Evolutionary conservation across 768 basidiomycete species (phyloP).

Genomic region (Hysterangium stoloniferum): DNA sequence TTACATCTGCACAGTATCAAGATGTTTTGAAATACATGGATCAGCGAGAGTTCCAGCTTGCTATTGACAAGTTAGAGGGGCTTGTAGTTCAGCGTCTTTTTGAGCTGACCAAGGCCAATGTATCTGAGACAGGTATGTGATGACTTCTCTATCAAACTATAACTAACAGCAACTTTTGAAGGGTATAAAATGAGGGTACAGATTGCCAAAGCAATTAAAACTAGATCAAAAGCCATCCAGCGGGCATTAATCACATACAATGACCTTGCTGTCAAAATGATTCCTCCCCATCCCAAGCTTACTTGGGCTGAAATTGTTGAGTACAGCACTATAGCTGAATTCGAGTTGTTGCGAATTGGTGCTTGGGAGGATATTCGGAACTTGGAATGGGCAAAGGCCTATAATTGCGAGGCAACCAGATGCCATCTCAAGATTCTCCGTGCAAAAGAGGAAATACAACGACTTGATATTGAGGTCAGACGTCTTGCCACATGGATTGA

Average conservation of each 20-base stretch:
- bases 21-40: neutral
- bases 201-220: slow-evolving; percentile 28
- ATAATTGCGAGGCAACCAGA: slow-evolving; percentile 29
- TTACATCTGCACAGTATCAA: slow-evolving; percentile 12
- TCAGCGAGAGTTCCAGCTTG: slow-evolving; percentile 15
- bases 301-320: slow-evolving; percentile 15
- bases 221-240: slow-evolving; percentile 24
- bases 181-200: slow-evolving; percentile 28
- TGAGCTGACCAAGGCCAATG: slow-evolving; percentile 22
- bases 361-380: slow-evolving; percentile 23
- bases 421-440: slow-evolving; percentile 23
- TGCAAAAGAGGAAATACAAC: slow-evolving; percentile 25
- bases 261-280: slow-evolving; percentile 15
- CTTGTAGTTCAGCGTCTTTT: slow-evolving; percentile 25
- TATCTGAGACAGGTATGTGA: slow-evolving; percentile 18
- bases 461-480: slow-evolving; percentile 26
- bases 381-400: slow-evolving; percentile 26
- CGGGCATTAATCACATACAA: slow-evolving; percentile 28
- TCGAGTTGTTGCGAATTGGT: slow-evolving; percentile 16
- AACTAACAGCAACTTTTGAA: slow-evolving; percentile 9
- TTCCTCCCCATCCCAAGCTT: slow-evolving; percentile 14
- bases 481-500: slow-evolving; percentile 21
- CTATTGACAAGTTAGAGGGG: slow-evolving; percentile 23
- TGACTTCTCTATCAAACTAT: neutral
- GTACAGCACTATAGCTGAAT: slow-evolving; percentile 17